A percentile compares a stretch with the other conserved stretches of the same genome.
phyloP scores from a whole-genome alignment of 2,329 filamentous ascomycete species.

The Alternaria arborescens region DNA sequence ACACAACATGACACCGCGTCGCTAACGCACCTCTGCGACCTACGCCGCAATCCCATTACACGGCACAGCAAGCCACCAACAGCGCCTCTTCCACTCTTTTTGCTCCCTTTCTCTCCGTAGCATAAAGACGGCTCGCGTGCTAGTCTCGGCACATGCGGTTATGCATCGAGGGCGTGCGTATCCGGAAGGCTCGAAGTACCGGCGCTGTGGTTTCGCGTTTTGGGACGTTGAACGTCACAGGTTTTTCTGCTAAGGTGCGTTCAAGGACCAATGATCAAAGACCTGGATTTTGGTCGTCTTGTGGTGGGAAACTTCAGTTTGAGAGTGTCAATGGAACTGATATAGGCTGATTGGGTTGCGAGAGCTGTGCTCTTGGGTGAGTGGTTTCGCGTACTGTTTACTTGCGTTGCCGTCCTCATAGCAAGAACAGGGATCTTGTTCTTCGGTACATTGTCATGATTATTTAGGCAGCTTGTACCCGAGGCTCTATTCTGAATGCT shows the following conservation, averaged over 20 bases:
- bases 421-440: too few relatives aligned
- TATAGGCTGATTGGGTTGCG: neutral
- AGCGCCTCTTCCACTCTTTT: neutral
- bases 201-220: constrained; percentile 5
- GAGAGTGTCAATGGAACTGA: neutral
- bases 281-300: neutral
- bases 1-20: neutral
- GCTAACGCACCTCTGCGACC: constrained; percentile 1
- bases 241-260: neutral
- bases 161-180: neutral
- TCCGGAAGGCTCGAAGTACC: neutral
- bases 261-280: neutral
- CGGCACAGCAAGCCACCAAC: constrained; percentile 6
- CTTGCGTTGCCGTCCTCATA: too few relatives aligned
- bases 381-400: neutral
- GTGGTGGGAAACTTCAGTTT: neutral
- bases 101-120: neutral
- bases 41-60: constrained; percentile 2
- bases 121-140: neutral
- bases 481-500: neutral
- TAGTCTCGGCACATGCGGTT: neutral
- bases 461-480: neutral
- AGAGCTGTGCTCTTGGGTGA: neutral
- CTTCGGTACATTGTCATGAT: too few relatives aligned
- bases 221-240: constrained; percentile 1